Evolutionary conservation across 805 yeast genomes (phyloP).

Genomic region (Metschnikowia chrysomelidarum): DNA sequence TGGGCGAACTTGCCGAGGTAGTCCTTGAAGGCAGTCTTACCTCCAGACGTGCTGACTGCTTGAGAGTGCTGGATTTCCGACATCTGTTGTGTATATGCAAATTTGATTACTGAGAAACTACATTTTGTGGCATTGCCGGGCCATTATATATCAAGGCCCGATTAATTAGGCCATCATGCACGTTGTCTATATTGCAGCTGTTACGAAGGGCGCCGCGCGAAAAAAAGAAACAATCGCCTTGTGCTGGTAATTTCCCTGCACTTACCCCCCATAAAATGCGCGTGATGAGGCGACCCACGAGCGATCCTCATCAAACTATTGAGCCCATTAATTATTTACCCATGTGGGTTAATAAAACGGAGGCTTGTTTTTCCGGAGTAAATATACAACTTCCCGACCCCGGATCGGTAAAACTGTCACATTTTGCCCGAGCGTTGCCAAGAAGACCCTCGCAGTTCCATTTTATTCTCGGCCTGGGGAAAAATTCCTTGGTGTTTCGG

Average conservation of each 20-base stretch:
- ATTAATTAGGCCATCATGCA: slow-evolving; percentile 9
- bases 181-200: slow-evolving; percentile 6
- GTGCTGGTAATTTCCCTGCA: background rate
- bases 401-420: no score
- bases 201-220: slow-evolving; percentile 10
- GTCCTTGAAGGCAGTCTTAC: slow-evolving; percentile 85
- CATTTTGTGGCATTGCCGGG: background rate
- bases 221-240: slow-evolving; percentile 7
- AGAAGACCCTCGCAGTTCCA: no score
- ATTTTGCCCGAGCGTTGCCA: no score
- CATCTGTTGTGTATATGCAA: slow-evolving; percentile 21
- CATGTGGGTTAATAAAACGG: no score
- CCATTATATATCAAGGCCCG: slow-evolving; percentile 7
- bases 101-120: background rate
- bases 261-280: slow-evolving; percentile 1
- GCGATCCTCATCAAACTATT: no score
- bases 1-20: slow-evolving; percentile 77
- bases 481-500: slow-evolving; percentile 8
- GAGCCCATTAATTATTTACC: no score
- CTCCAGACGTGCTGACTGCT: slow-evolving; percentile 47
- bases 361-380: no score
- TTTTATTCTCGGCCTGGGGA: slow-evolving; percentile 3
- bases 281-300: no score
- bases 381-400: no score
- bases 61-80: slow-evolving; percentile 25